phyloP scores from a whole-genome alignment of 2,329 filamentous ascomycete species.

The Neonectria magnoliae region DNA sequence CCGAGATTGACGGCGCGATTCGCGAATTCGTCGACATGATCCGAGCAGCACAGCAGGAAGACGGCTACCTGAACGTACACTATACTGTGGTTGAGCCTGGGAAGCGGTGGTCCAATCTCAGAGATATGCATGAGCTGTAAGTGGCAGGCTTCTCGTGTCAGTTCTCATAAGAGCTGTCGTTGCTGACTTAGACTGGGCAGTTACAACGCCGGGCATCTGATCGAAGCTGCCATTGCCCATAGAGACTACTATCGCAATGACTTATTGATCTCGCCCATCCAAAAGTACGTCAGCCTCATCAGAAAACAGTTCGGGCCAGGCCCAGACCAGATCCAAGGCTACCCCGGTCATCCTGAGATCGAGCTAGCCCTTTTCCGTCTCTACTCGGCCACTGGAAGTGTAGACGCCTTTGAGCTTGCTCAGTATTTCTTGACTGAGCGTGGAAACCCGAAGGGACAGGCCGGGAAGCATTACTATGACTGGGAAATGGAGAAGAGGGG shows the following conservation, averaged over 20 bases:
- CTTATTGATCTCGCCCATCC: slow-evolving; percentile 51
- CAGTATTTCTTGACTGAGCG: slow-evolving; percentile 49
- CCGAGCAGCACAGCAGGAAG: slow-evolving; percentile 62
- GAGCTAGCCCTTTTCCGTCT: slow-evolving; percentile 58
- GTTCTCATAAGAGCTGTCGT: background rate
- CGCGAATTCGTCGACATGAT: slow-evolving; percentile 67
- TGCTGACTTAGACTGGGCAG: slow-evolving; percentile 30
- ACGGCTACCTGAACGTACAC: slow-evolving; percentile 72
- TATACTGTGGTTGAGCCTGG: slow-evolving; percentile 67
- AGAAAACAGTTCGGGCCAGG: slow-evolving; percentile 61
- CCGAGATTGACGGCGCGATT: slow-evolving; percentile 26
- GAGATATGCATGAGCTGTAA: slow-evolving; percentile 71
- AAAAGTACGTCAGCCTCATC: slow-evolving; percentile 56
- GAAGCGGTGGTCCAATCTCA: slow-evolving; percentile 65
- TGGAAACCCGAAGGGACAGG: slow-evolving; percentile 50
- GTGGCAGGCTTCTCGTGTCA: slow-evolving; percentile 18
- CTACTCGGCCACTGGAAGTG: slow-evolving; percentile 47
- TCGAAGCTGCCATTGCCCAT: slow-evolving; percentile 69
- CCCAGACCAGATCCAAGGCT: slow-evolving; percentile 62
- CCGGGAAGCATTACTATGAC: slow-evolving; percentile 70
- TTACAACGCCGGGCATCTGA: slow-evolving; percentile 70
- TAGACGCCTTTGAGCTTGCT: slow-evolving; percentile 57
- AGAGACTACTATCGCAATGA: slow-evolving; percentile 61
- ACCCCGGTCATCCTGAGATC: slow-evolving; percentile 62
- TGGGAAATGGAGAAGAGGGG: slow-evolving; percentile 61